Evolutionary conservation across 2,329 filamentous ascomycete genomes (phyloP).

Genomic region (Neurospora sp.): DNA sequence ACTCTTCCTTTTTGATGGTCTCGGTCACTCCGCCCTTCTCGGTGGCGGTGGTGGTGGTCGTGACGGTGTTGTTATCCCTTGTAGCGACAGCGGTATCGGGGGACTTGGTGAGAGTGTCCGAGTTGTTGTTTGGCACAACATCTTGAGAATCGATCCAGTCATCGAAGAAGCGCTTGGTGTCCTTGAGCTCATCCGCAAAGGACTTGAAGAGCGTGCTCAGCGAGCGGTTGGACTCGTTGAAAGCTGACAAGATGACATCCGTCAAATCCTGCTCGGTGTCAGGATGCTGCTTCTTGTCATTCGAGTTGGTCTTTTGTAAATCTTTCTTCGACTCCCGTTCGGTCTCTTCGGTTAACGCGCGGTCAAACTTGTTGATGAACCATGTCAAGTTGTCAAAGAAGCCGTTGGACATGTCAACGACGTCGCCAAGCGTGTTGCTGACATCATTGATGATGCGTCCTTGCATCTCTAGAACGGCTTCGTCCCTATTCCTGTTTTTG

Average conservation of each 20-base stretch:
- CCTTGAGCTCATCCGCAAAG: constrained; percentile 21
- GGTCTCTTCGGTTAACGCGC: not conserved
- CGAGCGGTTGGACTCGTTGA: constrained; percentile 27
- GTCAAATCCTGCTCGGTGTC: constrained; percentile 34
- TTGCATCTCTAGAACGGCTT: not conserved
- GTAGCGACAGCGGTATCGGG: not conserved
- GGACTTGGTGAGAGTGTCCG: not conserved
- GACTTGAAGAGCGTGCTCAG: constrained; percentile 31
- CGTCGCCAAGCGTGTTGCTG: not conserved
- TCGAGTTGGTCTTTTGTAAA: not conserved
- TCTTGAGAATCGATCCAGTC: not conserved
- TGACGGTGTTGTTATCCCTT: not conserved
- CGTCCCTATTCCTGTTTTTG: not conserved
- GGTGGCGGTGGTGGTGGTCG: not conserved
- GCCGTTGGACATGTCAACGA: constrained; percentile 1
- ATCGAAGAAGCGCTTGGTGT: constrained; percentile 16
- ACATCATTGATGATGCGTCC: not conserved
- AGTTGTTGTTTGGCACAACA: not conserved
- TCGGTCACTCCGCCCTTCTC: constrained; percentile 19
- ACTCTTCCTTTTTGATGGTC: constrained; percentile 29
- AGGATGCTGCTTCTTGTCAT: constrained; percentile 14
- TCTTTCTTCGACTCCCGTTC: not conserved
- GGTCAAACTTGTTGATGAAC: constrained; percentile 12
- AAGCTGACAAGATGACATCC: constrained; percentile 26
- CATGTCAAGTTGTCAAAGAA: constrained; percentile 16